Percentiles rank a stretch among this genome's conserved stretches.
Evolutionary conservation across 495 filamentous ascomycete genomes (phyloP).

Genomic region (Penicillium soppii): DNA sequence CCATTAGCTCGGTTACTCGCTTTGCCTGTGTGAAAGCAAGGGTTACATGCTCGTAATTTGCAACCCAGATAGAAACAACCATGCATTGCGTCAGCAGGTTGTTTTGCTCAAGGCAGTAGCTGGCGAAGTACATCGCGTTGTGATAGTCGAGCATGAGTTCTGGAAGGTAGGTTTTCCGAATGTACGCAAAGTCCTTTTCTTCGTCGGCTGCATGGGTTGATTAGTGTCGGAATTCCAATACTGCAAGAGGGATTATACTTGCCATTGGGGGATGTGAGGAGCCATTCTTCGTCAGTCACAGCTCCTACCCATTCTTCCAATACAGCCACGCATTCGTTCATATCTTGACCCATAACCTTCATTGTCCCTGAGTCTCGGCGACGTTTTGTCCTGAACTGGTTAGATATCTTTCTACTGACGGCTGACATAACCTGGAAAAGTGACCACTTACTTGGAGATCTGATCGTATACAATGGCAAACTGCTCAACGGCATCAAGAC

Average conservation of each 20-base stretch:
- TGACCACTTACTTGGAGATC: slow-evolving; percentile 37
- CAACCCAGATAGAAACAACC: slow-evolving; percentile 68
- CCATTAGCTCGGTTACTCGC: slow-evolving; percentile 76
- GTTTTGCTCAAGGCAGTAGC: slow-evolving; percentile 61
- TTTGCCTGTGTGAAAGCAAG: slow-evolving; percentile 61
- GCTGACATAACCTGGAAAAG: neutral
- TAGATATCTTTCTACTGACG: no score
- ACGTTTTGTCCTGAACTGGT: slow-evolving; percentile 28
- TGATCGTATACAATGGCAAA: slow-evolving; percentile 51
- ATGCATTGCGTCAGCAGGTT: slow-evolving; percentile 67
- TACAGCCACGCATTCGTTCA: slow-evolving; percentile 18
- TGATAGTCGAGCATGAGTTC: slow-evolving; percentile 80
- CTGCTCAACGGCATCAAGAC: slow-evolving; percentile 64
- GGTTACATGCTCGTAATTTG: slow-evolving; percentile 61
- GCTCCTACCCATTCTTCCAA: slow-evolving; percentile 1
- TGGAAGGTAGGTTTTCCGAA: slow-evolving; percentile 75
- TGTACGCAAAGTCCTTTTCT: slow-evolving; percentile 43
- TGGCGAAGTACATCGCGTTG: slow-evolving; percentile 68
- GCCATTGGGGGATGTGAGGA: slow-evolving; percentile 36
- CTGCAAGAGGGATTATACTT: slow-evolving; percentile 14
- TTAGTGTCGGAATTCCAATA: slow-evolving; percentile 3
- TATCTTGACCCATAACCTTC: slow-evolving; percentile 29
- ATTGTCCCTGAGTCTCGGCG: slow-evolving; percentile 37
- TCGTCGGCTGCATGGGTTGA: slow-evolving; percentile 34
- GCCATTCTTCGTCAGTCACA: slow-evolving; percentile 17